Conservation (phyloP, 305 asterid genomes). For the Nicotiana rustica region DNA sequence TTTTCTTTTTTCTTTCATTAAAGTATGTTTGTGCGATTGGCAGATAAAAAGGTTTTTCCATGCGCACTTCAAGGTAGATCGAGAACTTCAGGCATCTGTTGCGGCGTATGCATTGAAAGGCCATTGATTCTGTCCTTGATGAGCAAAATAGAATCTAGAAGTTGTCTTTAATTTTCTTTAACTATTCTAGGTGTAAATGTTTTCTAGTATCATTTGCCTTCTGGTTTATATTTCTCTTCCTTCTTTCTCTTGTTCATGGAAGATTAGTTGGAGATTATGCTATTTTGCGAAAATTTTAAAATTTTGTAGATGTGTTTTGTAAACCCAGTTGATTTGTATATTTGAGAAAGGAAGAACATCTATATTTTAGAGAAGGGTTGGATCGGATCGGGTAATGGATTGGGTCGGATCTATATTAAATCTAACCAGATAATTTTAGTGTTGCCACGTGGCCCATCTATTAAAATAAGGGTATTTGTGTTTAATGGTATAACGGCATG, state of each 20-base stretch:
- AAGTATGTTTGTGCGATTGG: slow-evolving; percentile 28
- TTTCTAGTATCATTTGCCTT: slow-evolving; percentile 14
- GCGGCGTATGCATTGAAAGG: slow-evolving; percentile 62
- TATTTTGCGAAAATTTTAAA: background rate
- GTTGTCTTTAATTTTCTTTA: background rate
- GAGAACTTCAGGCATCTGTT: slow-evolving; percentile 90
- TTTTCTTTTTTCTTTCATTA: background rate
- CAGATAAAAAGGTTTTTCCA: slow-evolving; percentile 88
- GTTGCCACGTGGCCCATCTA: no score
- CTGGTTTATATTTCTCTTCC: background rate
- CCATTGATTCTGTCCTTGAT: slow-evolving; percentile 42
- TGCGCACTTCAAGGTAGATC: slow-evolving; percentile 96
- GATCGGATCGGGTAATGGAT: no score
- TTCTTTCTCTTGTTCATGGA: slow-evolving; percentile 19
- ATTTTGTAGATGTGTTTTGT: background rate
- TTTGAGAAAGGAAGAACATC: no score
- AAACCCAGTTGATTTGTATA: no score
- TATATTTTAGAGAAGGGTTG: no score
- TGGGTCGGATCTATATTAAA: no score
- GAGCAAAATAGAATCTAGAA: slow-evolving; percentile 28
- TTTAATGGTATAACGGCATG: no score
- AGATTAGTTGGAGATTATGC: background rate
- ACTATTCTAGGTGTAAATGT: background rate
- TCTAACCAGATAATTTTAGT: no score
- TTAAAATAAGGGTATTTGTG: no score